Evolutionary conservation across 2,329 filamentous ascomycete species (phyloP).

Genomic region (Rosellinia necatrix): DNA sequence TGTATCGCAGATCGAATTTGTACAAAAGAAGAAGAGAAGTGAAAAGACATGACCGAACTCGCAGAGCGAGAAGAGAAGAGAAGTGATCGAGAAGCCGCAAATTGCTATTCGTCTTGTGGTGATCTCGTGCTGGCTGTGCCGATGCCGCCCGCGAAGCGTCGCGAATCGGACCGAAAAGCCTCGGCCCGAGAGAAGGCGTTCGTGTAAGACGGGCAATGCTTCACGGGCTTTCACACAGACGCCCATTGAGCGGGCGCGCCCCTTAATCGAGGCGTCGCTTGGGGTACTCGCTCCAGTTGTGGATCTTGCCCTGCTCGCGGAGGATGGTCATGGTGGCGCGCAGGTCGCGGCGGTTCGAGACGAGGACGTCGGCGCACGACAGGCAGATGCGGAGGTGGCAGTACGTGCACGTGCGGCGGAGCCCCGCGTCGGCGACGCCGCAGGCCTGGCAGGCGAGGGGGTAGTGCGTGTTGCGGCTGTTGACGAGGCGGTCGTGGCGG

Average conservation of each 20-base stretch:
- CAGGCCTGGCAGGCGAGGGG: constrained; percentile 60
- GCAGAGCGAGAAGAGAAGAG: not conserved
- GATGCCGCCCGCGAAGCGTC: not conserved
- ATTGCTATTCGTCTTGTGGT: not conserved
- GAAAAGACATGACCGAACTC: constrained; percentile 2
- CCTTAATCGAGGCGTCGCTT: not conserved
- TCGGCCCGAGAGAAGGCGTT: not conserved
- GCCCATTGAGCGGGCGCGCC: too few species aligned
- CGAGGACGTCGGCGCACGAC: constrained; percentile 50
- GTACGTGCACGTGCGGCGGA: constrained; percentile 54
- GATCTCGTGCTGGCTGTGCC: not conserved
- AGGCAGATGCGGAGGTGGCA: constrained; percentile 59
- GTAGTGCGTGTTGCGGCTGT: constrained; percentile 54
- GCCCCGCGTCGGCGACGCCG: constrained; percentile 49
- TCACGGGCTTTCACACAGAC: not conserved
- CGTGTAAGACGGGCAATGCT: not conserved
- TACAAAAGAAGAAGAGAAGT: constrained; percentile 24
- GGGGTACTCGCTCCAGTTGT: constrained; percentile 13
- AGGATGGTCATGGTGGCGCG: constrained; percentile 46
- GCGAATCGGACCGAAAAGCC: not conserved
- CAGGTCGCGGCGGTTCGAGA: constrained; percentile 50
- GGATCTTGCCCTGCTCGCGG: constrained; percentile 28
- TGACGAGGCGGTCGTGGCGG: constrained; percentile 53
- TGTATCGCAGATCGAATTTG: constrained; percentile 11
- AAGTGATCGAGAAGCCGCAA: not conserved